phyloP scores from a whole-genome alignment of 768 basidiomycete species.

The Tulasnella sp. region DNA sequence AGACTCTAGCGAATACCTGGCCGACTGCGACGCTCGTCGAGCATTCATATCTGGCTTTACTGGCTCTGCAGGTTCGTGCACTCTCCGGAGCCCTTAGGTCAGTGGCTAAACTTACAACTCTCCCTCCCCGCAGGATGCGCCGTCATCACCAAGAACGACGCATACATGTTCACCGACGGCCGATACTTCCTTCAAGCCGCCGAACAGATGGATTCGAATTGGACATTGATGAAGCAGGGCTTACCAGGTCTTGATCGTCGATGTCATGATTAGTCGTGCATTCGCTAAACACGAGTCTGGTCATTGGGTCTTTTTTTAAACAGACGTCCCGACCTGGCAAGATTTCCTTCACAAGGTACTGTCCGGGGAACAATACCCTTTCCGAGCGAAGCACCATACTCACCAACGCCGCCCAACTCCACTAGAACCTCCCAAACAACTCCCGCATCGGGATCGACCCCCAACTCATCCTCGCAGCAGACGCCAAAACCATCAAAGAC shows the following conservation, averaged over 20 bases:
- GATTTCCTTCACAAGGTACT: constrained; percentile 68
- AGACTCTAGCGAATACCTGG: constrained; percentile 88
- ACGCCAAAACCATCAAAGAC: constrained; percentile 55
- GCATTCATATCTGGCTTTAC: constrained; percentile 90
- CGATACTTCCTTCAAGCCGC: constrained; percentile 90
- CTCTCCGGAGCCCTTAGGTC: not conserved
- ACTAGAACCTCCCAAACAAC: constrained; percentile 52
- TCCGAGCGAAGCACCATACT: not conserved
- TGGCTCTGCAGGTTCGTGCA: constrained; percentile 70
- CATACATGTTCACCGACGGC: constrained; percentile 89
- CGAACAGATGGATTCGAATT: constrained; percentile 86
- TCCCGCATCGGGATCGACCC: constrained; percentile 78
- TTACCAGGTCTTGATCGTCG: constrained; percentile 50
- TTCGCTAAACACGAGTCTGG: not conserved
- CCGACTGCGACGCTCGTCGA: constrained; percentile 73
- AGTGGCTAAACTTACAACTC: not conserved
- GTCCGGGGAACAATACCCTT: not conserved
- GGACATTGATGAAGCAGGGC: constrained; percentile 91
- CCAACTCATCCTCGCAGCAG: constrained; percentile 60
- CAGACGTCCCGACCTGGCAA: constrained; percentile 87
- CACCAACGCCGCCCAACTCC: not conserved
- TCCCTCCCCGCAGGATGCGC: constrained; percentile 53
- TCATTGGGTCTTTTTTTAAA: not conserved
- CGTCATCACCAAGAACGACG: constrained; percentile 59
- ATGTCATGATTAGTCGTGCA: not conserved